A percentile compares a stretch with the other conserved stretches of the same genome.
phyloP scores from a whole-genome alignment of 148 eudicot species.

The Limonium bicolor region DNA sequence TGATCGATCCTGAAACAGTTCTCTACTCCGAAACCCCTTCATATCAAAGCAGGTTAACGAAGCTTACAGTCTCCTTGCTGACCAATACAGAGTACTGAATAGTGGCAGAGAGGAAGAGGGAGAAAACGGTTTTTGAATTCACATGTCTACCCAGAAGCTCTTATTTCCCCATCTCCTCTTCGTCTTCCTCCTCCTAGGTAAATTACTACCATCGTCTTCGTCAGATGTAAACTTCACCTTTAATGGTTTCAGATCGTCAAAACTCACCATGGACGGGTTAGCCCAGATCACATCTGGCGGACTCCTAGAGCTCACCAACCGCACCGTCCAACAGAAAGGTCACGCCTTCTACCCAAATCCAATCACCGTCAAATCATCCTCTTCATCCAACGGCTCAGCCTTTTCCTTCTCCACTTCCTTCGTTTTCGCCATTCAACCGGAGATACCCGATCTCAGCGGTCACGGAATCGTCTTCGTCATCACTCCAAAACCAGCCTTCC shows the following conservation, averaged over 20 bases:
- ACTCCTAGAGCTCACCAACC: conserved; percentile 7
- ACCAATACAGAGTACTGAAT: too few relatives aligned
- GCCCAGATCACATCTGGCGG: conserved; percentile 3
- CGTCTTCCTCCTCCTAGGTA: neutral
- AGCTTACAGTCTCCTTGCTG: too few relatives aligned
- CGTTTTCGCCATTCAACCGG: conserved; percentile 6
- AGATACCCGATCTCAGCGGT: neutral
- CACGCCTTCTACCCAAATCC: conserved; percentile 9
- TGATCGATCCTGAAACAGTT: too few relatives aligned
- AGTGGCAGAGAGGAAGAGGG: too few relatives aligned
- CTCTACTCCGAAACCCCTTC: too few relatives aligned
- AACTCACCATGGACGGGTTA: neutral
- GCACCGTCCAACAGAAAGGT: neutral
- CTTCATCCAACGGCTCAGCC: neutral
- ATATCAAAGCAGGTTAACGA: too few relatives aligned
- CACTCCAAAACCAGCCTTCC: conserved; percentile 4
- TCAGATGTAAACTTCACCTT: neutral
- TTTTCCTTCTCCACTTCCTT: conserved; percentile 9
- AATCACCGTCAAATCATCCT: neutral
- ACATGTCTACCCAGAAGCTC: neutral
- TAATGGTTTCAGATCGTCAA: neutral
- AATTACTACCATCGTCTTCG: neutral
- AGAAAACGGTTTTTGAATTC: too few relatives aligned
- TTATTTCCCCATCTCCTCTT: neutral
- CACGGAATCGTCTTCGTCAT: conserved; percentile 11